Conservation (phyloP, 2,329 filamentous ascomycete species). For the Fusarium veterinarium region DNA sequence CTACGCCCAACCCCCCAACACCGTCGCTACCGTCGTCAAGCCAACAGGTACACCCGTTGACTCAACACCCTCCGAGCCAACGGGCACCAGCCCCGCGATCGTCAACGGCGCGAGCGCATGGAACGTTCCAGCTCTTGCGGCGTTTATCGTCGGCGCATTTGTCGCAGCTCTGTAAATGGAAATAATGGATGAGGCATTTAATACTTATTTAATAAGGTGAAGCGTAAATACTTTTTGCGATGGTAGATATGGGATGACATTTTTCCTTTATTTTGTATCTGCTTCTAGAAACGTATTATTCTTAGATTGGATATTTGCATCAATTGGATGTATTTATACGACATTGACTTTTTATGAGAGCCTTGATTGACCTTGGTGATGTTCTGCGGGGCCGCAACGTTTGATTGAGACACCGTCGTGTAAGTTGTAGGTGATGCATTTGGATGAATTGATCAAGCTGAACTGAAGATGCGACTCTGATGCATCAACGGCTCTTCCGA, state of each 20-base stretch:
- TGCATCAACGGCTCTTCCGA: accelerated
- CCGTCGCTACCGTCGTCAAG: conserved; percentile 32
- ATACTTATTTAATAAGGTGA: conserved; percentile 23
- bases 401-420: neutral
- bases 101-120: conserved; percentile 27
- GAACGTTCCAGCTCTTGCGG: conserved; percentile 24
- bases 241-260: conserved; percentile 25
- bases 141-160: conserved; percentile 17
- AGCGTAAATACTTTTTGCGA: conserved; percentile 7
- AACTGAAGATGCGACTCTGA: neutral
- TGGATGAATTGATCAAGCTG: neutral
- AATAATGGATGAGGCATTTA: conserved; percentile 10
- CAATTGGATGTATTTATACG: neutral
- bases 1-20: conserved; percentile 1
- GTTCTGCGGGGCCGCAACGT: neutral
- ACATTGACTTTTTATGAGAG: conserved; percentile 13
- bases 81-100: conserved; percentile 8
- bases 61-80: conserved; percentile 10
- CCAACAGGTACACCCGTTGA: conserved; percentile 9
- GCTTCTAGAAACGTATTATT: conserved; percentile 1
- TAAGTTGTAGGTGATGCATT: neutral
- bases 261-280: conserved; percentile 1
- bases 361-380: neutral
- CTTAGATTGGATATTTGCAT: conserved; percentile 9
- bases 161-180: conserved; percentile 23